Conservation (phyloP, 192 early-diverging fungal genomes). For the Podila minutissima region DNA sequence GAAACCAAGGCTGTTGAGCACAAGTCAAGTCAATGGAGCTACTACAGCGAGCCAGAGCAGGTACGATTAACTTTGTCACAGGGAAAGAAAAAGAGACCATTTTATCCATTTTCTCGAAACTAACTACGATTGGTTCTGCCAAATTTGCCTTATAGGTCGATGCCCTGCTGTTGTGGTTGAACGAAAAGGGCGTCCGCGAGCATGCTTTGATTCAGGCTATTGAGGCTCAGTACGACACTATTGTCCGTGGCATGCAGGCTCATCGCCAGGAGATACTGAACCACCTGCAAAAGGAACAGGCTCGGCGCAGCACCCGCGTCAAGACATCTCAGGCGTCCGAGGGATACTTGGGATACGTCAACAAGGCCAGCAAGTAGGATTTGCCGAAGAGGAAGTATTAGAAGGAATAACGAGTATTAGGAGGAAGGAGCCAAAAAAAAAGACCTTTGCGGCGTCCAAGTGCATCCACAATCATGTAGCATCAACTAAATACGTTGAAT, state of each 20-base stretch:
- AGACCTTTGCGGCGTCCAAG: too few species aligned
- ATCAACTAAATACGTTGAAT: too few species aligned
- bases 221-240: constrained; percentile 26
- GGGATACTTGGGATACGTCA: constrained; percentile 42
- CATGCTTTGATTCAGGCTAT: constrained; percentile 59
- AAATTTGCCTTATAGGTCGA: constrained; percentile 69
- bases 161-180: constrained; percentile 75
- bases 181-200: constrained; percentile 82
- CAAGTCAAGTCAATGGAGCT: constrained; percentile 39
- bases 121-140: constrained; percentile 58
- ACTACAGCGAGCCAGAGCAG: constrained; percentile 54
- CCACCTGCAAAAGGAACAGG: constrained; percentile 39
- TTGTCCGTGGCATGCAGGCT: constrained; percentile 44
- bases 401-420: too few species aligned
- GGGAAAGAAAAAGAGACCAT: not conserved
- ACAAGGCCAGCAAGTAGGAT: constrained; percentile 14
- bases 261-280: constrained; percentile 35
- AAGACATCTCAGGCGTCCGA: constrained; percentile 49
- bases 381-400: not conserved
- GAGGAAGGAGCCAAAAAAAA: too few species aligned
- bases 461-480: too few species aligned
- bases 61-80: constrained; percentile 15
- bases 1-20: constrained; percentile 36
- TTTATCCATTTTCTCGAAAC: not conserved
- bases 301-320: constrained; percentile 58